A percentile compares a stretch with the other conserved stretches of the same genome.
These are phyloP conservation scores for Rhizopus microsporus DNA, from an alignment of 371 early-diverging fungal species.

Conservation along the genomic window DNA sequence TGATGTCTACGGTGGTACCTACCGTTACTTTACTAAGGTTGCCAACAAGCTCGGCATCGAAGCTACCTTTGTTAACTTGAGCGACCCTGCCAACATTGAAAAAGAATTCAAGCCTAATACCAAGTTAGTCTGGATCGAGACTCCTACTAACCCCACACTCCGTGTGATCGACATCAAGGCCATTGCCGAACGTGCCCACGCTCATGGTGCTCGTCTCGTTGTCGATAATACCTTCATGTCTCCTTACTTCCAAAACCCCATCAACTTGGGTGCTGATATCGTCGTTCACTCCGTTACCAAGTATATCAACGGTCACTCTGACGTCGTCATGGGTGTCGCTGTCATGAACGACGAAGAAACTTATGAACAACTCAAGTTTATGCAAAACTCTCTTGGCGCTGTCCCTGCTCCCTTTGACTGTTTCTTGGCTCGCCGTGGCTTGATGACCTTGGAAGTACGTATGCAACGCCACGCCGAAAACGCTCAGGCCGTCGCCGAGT, in stretches of 20 bases:
- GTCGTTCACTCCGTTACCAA: conserved; percentile 99
- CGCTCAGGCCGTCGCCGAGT: conserved; percentile 78
- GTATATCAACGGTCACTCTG: conserved; percentile 98
- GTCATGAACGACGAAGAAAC: conserved; percentile 77
- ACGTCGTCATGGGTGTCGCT: conserved; percentile 96
- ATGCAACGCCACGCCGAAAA: conserved; percentile 91
- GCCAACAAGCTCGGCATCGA: conserved; percentile 72
- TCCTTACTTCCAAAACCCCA: conserved; percentile 95
- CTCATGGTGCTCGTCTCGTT: conserved; percentile 78
- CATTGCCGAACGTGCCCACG: conserved; percentile 81
- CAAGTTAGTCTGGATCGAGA: conserved; percentile 92
- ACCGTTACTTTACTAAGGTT: conserved; percentile 96
- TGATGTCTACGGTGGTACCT: conserved; percentile 98
- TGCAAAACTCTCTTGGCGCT: conserved; percentile 95
- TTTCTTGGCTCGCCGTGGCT: conserved; percentile 92
- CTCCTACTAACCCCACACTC: conserved; percentile 97
- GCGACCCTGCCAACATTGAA: conserved; percentile 71
- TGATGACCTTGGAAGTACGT: conserved; percentile 94
- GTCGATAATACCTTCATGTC: conserved; percentile 99
- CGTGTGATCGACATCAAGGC: conserved; percentile 91
- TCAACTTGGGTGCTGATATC: conserved; percentile 92
- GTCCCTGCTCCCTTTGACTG: conserved; percentile 98
- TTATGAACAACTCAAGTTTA: conserved; percentile 77
- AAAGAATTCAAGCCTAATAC: conserved; percentile 75
- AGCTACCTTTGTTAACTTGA: conserved; percentile 88